These are phyloP conservation scores for Biscutella laevigata DNA, from an alignment of 441 rosid genomes.

Conservation along the genomic window DNA sequence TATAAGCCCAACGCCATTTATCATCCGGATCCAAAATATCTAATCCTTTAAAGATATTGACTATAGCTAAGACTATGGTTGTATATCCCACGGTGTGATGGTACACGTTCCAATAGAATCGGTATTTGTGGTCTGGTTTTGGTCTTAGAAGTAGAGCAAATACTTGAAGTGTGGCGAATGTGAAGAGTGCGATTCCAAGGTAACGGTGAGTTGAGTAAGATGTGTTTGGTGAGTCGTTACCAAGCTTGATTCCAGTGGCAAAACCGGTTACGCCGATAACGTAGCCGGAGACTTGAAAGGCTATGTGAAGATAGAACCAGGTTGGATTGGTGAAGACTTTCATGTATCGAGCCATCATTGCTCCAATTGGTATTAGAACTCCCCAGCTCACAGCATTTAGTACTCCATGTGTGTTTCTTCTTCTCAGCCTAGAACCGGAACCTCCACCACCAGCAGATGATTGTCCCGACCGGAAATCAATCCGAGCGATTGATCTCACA, in stretches of 20 bases:
- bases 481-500: conserved; percentile 16
- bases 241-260: conserved; percentile 55
- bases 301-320: conserved; percentile 53
- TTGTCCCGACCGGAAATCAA: conserved; percentile 35
- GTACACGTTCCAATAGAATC: conserved; percentile 52
- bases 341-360: conserved; percentile 49
- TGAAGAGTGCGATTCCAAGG: conserved; percentile 46
- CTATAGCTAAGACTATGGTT: conserved; percentile 33
- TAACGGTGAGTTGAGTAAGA: conserved; percentile 38
- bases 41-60: conserved; percentile 47
- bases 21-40: conserved; percentile 38
- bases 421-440: conserved; percentile 23
- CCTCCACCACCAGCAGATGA: conserved; percentile 23
- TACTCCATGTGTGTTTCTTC: conserved; percentile 48
- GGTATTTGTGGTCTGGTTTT: conserved; percentile 50
- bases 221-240: conserved; percentile 34
- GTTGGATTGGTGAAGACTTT: conserved; percentile 55
- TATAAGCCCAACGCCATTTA: conserved; percentile 39
- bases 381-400: conserved; percentile 61
- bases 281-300: conserved; percentile 44
- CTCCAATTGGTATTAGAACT: conserved; percentile 45
- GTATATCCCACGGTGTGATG: conserved; percentile 45
- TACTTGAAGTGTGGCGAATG: conserved; percentile 55
- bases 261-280: conserved; percentile 48
- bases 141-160: conserved; percentile 59